Percentiles rank a stretch among this genome's conserved stretches.
These are phyloP conservation scores for Saturnispora saitoi DNA, from an alignment of 805 yeast species.

Conservation along the genomic window DNA sequence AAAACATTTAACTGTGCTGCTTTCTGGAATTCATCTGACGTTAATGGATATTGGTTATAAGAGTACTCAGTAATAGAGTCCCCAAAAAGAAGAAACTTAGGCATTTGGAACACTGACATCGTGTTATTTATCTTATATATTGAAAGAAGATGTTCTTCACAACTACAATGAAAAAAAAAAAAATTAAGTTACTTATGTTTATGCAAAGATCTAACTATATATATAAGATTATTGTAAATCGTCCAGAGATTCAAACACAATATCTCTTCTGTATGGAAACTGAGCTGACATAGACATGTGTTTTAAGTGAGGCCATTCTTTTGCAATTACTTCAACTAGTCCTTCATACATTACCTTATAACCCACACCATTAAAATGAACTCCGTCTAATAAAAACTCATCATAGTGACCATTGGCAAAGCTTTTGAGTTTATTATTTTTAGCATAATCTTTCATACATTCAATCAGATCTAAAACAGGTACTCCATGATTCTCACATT, in stretches of 20 bases:
- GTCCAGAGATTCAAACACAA: conserved; percentile 1
- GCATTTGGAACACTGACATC: not conserved
- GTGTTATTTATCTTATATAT: not conserved
- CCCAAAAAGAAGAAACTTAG: conserved; percentile 25
- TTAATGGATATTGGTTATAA: conserved; percentile 17
- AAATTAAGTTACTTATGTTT: not conserved
- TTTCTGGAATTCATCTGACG: not conserved
- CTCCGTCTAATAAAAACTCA: conserved; percentile 32
- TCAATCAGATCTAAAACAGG: conserved; percentile 38
- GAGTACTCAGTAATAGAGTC: conserved; percentile 29
- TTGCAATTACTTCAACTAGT: conserved; percentile 18
- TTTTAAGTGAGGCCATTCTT: not conserved
- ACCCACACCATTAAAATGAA: conserved; percentile 33
- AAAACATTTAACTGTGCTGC: not conserved
- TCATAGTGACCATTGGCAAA: not conserved
- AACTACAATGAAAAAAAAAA: no score
- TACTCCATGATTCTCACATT: conserved; percentile 39
- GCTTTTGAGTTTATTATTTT: not conserved
- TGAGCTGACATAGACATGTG: conserved; percentile 2
- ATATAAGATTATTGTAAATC: conserved; percentile 1
- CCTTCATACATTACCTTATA: conserved; percentile 31
- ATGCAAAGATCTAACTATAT: not conserved
- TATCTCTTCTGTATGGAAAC: conserved; percentile 9
- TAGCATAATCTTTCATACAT: not conserved
- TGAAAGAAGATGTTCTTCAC: not conserved